Conservation (phyloP, 139 green algal species). For the Chlorella sp. region DNA sequence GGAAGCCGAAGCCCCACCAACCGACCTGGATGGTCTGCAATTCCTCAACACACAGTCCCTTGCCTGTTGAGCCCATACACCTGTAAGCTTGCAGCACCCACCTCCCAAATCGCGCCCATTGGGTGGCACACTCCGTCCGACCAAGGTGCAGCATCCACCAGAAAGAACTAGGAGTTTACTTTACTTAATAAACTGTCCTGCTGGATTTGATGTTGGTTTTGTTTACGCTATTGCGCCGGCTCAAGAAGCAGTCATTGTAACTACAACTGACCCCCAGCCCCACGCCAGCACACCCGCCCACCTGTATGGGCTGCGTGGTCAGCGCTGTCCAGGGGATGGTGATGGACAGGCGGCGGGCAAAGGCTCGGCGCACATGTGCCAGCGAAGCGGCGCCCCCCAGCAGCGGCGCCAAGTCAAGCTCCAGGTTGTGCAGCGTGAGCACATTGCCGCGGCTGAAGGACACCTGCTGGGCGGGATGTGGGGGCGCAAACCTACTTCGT, state of each 20-base stretch:
- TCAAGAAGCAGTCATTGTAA: slow-evolving; percentile 89
- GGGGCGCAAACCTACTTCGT: too few species aligned
- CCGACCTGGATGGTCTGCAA: too few species aligned
- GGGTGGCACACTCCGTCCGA: too few species aligned
- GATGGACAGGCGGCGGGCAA: slow-evolving; percentile 51
- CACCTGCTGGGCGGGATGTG: background rate
- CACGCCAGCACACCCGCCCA: too few species aligned
- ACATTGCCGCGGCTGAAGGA: slow-evolving; percentile 20
- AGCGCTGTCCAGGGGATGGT: slow-evolving; percentile 64
- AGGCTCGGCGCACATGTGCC: slow-evolving; percentile 48
- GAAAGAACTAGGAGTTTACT: slow-evolving; percentile 83
- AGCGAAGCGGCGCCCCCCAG: slow-evolving; percentile 30
- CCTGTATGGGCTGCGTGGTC: slow-evolving; percentile 61
- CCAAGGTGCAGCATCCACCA: too few species aligned
- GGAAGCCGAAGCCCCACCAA: too few species aligned
- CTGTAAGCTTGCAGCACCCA: too few species aligned
- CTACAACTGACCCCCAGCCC: slow-evolving; percentile 92
- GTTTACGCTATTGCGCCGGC: slow-evolving; percentile 91
- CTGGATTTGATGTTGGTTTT: slow-evolving; percentile 92
- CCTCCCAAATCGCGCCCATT: too few species aligned
- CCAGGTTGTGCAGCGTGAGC: slow-evolving; percentile 58
- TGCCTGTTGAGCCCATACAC: too few species aligned
- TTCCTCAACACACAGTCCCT: too few species aligned
- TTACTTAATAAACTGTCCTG: slow-evolving; percentile 87
- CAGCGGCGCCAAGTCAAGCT: slow-evolving; percentile 56